phyloP scores from a whole-genome alignment of 163 green algal genomes.

The Scenedesmus sp. region DNA sequence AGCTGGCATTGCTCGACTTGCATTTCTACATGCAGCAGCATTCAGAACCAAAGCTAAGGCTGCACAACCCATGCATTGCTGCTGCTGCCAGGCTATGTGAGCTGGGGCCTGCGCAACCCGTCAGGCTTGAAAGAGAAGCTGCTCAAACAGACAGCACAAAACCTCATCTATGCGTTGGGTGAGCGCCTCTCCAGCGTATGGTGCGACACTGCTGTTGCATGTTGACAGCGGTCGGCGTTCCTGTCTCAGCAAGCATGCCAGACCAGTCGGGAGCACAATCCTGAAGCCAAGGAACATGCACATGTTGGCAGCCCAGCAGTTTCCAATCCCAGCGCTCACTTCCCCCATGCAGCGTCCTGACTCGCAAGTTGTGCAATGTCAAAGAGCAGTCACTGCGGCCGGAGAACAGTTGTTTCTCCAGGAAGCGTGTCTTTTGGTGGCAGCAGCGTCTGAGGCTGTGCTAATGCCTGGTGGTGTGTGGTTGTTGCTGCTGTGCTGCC shows the following conservation, averaged over 20 bases:
- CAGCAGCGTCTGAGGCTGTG: no score
- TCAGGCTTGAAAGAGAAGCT: slow-evolving; percentile 26
- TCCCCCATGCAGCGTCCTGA: no score
- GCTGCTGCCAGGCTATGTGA: slow-evolving; percentile 47
- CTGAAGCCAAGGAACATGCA: background rate
- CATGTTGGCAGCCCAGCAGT: background rate
- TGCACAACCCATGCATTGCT: slow-evolving; percentile 17
- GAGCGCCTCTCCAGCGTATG: background rate
- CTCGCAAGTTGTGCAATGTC: no score
- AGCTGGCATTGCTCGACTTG: no score
- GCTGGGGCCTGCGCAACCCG: slow-evolving; percentile 44
- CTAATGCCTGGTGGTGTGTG: background rate
- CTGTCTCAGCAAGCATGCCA: no score
- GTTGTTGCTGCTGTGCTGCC: background rate
- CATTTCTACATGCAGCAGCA: no score
- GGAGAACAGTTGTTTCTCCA: background rate
- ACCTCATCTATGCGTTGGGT: slow-evolving; percentile 29
- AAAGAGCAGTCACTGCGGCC: no score
- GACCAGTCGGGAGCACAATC: no score
- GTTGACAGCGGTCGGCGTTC: background rate
- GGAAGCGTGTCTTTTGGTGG: no score
- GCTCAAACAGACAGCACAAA: slow-evolving; percentile 34
- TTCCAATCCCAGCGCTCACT: no score
- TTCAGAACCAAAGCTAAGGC: background rate
- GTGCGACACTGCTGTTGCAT: background rate